A percentile compares a stretch with the other conserved stretches of the same genome.
Conservation (phyloP, 768 basidiomycete species). For the Holtermannia corniformis region DNA sequence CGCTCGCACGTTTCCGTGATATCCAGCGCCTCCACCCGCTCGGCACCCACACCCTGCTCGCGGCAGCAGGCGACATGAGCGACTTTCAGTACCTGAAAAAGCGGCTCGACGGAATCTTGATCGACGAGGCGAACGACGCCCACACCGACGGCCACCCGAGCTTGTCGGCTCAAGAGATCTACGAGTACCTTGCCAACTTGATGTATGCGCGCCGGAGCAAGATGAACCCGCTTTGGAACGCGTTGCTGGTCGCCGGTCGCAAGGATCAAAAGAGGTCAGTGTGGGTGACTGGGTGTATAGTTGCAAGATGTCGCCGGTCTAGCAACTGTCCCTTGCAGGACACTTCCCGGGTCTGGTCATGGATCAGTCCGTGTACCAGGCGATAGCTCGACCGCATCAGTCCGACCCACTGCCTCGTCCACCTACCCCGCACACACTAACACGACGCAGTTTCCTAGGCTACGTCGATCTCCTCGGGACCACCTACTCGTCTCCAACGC, state of each 20-base stretch:
- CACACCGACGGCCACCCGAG: constrained; percentile 71
- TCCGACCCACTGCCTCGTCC: no score
- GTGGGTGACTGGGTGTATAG: no score
- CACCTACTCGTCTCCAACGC: constrained; percentile 82
- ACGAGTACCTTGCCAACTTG: constrained; percentile 78
- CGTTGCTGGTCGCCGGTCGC: constrained; percentile 81
- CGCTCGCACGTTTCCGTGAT: constrained; percentile 92
- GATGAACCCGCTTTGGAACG: constrained; percentile 92
- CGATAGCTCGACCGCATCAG: no score
- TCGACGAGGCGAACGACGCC: constrained; percentile 49
- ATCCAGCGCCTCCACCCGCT: constrained; percentile 77
- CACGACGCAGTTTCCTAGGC: constrained; percentile 62
- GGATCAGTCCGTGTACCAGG: no score
- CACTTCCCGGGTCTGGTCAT: no score
- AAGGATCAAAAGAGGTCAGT: constrained; percentile 70
- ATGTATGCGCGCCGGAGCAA: constrained; percentile 84
- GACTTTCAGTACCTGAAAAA: constrained; percentile 91
- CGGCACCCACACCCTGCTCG: constrained; percentile 74
- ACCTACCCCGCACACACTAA: no score
- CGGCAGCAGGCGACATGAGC: constrained; percentile 91
- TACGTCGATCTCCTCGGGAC: constrained; percentile 95
- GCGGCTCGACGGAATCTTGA: constrained; percentile 64
- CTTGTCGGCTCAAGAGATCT: constrained; percentile 79
- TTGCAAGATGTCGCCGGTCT: no score
- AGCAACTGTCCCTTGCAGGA: no score